phyloP scores from a whole-genome alignment of 2,329 filamentous ascomycete genomes.

The Colletotrichum cereale region DNA sequence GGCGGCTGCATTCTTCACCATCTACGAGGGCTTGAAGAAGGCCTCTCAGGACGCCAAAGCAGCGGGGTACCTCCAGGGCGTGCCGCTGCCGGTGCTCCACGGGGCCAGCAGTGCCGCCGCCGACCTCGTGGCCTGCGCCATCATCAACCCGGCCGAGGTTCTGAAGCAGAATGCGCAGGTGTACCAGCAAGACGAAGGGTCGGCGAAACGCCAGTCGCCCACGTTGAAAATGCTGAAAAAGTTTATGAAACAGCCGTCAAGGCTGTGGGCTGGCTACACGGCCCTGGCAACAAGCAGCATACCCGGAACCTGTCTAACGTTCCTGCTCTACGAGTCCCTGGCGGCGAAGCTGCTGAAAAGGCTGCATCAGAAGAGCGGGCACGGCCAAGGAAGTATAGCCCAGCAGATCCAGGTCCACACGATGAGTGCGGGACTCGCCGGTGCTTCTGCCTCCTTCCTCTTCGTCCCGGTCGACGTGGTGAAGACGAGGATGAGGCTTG shows the following conservation, averaged over 20 bases:
- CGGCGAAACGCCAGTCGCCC: not conserved
- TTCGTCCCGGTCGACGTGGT: slow-evolving; percentile 43
- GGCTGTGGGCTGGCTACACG: slow-evolving; percentile 21
- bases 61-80: slow-evolving; percentile 6
- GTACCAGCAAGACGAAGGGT: not conserved
- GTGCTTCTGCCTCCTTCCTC: slow-evolving; percentile 23
- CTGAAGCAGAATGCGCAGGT: slow-evolving; percentile 43
- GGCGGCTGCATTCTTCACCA: slow-evolving; percentile 41
- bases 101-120: slow-evolving; percentile 40
- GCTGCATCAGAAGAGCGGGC: not conserved
- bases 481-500: slow-evolving; percentile 42
- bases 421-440: slow-evolving; percentile 37
- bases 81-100: slow-evolving; percentile 36
- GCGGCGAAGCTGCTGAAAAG: not conserved
- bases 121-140: slow-evolving; percentile 40
- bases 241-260: slow-evolving; percentile 4
- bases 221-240: slow-evolving; percentile 1
- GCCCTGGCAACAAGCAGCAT: slow-evolving; percentile 11
- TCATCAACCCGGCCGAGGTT: slow-evolving; percentile 42
- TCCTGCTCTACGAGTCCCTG: slow-evolving; percentile 15
- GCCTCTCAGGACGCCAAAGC: slow-evolving; percentile 8
- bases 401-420: slow-evolving; percentile 1
- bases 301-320: slow-evolving; percentile 8
- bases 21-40: slow-evolving; percentile 40
- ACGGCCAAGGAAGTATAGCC: not conserved